Evolutionary conservation across 106 monocot genomes (phyloP).

Genomic region (Apostasia ramifera): DNA sequence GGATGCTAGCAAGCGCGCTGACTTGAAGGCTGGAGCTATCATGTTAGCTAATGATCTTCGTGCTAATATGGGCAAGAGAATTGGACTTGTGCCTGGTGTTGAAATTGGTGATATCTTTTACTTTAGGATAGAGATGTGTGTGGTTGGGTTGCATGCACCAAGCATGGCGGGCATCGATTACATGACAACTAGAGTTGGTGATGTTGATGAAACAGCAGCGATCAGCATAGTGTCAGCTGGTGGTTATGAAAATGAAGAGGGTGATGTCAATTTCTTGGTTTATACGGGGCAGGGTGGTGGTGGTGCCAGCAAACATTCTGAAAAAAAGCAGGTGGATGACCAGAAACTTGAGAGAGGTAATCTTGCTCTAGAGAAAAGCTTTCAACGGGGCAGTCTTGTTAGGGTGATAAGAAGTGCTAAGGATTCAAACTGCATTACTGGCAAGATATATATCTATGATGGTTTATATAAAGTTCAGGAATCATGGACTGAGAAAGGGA

Average conservation of each 20-base stretch:
- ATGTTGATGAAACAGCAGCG: conserved; percentile 47
- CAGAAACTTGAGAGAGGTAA: conserved; percentile 86
- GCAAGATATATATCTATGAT: conserved; percentile 77
- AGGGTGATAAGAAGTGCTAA: conserved; percentile 63
- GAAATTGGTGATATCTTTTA: conserved; percentile 78
- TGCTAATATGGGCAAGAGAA: conserved; percentile 44
- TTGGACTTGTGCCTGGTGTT: conserved; percentile 59
- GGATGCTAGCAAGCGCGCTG: conserved; percentile 25
- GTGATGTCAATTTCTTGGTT: conserved; percentile 39
- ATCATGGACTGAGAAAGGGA: conserved; percentile 61
- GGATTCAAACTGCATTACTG: conserved; percentile 18
- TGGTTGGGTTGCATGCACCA: conserved; percentile 64
- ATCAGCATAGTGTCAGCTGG: conserved; percentile 74
- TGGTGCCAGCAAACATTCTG: conserved; percentile 5
- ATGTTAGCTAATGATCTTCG: conserved; percentile 45
- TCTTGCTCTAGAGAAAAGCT: conserved; percentile 74
- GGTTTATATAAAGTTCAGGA: conserved; percentile 61
- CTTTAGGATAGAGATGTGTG: conserved; percentile 67
- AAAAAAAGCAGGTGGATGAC: conserved; percentile 29
- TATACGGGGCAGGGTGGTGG: conserved; percentile 68
- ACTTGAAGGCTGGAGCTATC: conserved; percentile 47
- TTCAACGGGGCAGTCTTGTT: conserved; percentile 30
- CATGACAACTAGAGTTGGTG: conserved; percentile 27
- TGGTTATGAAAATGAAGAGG: conserved; percentile 65
- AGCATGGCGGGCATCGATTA: conserved; percentile 77